Evolutionary conservation across 2,329 filamentous ascomycete species (phyloP).

Genomic region (Penicillium brasilianum): DNA sequence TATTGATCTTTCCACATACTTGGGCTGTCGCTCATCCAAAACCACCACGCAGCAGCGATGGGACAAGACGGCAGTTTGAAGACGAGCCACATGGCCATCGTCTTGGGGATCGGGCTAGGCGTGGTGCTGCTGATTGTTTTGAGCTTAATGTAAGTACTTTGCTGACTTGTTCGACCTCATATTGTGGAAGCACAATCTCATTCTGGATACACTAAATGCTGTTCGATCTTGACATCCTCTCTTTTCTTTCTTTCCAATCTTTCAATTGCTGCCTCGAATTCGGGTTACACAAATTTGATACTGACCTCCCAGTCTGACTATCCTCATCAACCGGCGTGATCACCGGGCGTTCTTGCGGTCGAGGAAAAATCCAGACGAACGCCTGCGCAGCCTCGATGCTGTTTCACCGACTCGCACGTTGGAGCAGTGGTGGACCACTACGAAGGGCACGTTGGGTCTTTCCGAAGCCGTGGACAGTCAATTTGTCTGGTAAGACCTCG

Average conservation of each 20-base stretch:
- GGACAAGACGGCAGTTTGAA: conserved; percentile 27
- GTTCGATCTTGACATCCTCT: background rate
- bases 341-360: conserved; percentile 25
- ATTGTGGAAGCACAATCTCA: background rate
- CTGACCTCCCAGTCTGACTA: conserved; percentile 33
- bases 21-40: conserved; percentile 14
- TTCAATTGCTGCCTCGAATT: background rate
- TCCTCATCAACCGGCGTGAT: conserved; percentile 43
- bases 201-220: background rate
- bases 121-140: conserved; percentile 39
- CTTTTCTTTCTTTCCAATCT: background rate
- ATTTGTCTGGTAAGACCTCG: conserved; percentile 42
- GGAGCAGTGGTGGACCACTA: conserved; percentile 45
- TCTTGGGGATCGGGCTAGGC: conserved; percentile 39
- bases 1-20: too few relatives aligned
- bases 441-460: conserved; percentile 39
- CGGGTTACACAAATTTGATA: conserved; percentile 10
- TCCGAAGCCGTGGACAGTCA: conserved; percentile 42
- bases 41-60: conserved; percentile 20
- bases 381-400: conserved; percentile 42
- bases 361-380: conserved; percentile 35
- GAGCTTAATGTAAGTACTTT: conserved; percentile 38
- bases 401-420: conserved; percentile 44
- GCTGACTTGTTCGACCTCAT: background rate
- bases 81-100: conserved; percentile 39